Evolutionary conservation across 441 rosid species (phyloP).

Genomic region (Pelargonium cotyledonis): DNA sequence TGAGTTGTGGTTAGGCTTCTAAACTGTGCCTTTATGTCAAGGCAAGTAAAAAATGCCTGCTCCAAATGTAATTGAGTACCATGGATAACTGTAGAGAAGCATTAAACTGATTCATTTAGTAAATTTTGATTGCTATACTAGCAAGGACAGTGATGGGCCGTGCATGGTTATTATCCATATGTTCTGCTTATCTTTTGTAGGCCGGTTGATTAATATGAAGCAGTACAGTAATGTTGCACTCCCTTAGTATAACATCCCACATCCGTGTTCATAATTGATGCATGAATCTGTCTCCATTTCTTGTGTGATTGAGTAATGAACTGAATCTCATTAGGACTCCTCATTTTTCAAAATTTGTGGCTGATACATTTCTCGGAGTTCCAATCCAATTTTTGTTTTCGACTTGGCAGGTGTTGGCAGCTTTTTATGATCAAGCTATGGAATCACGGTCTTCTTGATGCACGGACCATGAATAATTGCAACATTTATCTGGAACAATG

Average conservation of each 20-base stretch:
- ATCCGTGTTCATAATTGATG: too few species aligned
- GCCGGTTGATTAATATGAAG: too few species aligned
- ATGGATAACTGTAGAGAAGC: background rate
- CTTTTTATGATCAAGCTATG: conserved; percentile 85
- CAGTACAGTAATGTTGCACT: too few species aligned
- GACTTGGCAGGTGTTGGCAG: conserved; percentile 84
- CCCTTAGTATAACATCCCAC: too few species aligned
- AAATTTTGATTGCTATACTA: background rate
- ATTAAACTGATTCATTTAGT: background rate
- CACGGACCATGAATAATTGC: conserved; percentile 80
- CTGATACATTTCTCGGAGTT: background rate
- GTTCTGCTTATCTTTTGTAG: too few species aligned
- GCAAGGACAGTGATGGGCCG: too few species aligned
- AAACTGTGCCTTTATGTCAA: background rate
- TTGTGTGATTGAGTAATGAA: too few species aligned
- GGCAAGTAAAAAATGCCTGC: background rate
- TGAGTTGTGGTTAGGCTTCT: background rate
- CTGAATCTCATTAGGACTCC: background rate
- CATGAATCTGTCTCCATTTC: too few species aligned
- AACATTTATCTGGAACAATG: conserved; percentile 54
- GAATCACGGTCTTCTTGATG: conserved; percentile 99
- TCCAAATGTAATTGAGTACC: background rate
- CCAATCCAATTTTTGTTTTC: conserved; percentile 2
- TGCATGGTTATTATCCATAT: too few species aligned
- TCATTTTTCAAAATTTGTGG: background rate